Evolutionary conservation across 2,329 filamentous ascomycete genomes (phyloP), one percentile per base, ranked within the genome.

Genomic region (Thelonectria olida): DNA sequence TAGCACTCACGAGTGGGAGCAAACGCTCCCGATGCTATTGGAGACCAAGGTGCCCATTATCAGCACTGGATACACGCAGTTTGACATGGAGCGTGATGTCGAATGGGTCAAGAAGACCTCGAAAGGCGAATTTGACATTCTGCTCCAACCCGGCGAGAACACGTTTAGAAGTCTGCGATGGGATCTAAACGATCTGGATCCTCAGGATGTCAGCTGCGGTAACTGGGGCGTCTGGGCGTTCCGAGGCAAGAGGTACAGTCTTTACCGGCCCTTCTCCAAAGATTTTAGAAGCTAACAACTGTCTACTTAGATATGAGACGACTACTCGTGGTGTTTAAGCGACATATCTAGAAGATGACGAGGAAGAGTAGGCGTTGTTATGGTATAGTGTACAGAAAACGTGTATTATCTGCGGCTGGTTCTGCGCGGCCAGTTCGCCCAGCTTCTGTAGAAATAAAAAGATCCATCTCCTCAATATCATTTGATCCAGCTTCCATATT

Each of bases 171-270:
- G 96, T 80, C 79, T 97, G 75, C 85, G 95, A 72, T 99, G 96
- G 96, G 96, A 99, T 79, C 78, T 99, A 73, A 97, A 99, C 73
- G 96, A 99, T 74, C 81, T 96, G 66, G 96, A 97, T 75, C 94
- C 95, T 7, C 92, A 96, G 74, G 96, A 98, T 77, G 84, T 98
- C 64, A 97, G 90, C 70, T 96, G 93, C 73, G 95, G 96, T 56
- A 99, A 99, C 78, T 99, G 93, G 93, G 96, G 96, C 10, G 83
- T 97, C 2, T 99, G 96, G 93, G 93, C 91, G 13, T 99, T 99
- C 82, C 88, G 96, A 79, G 96, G 96, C 70, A 99, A 99, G 88
- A 91, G 95, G 88, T 97, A 86, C 48, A 62, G 34, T 61, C 70
- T 87, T 57, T 23, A 36, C 7, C 20, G 17, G 8, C 6, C 44